Evolutionary conservation across 148 eudicot species (phyloP), one percentile per base, ranked within the genome.

Genomic region (Fagopyrum esculentum): DNA sequence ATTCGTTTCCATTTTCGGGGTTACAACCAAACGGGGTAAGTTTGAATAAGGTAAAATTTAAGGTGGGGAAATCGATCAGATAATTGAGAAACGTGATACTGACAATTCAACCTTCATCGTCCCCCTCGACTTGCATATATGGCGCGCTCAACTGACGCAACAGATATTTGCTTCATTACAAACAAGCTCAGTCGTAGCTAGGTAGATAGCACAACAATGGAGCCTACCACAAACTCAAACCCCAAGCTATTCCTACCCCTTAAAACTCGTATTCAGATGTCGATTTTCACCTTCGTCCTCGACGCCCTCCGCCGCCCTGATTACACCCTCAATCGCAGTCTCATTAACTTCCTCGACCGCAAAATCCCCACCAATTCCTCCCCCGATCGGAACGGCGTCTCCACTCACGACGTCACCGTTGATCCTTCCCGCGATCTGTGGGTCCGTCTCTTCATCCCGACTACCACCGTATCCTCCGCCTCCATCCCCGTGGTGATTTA

Each of bases 371-470:
- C 81, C 45, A 43, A 46, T 47, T 29, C 81, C 73, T 51, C 74
- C 48, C 81, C 74, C 26, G 16, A 16, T 15, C 46, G 46, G 63
- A 17, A 79, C 61, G 76, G 79, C 70, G 74, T 76, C 55, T 45
- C 50, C 48, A 43, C 82, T 56, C 17, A 22, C 69, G 79, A 77
- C 46, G 19, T 77, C 75, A 71, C 69, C 19, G 40, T 77, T 19
- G 75, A 77, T 45, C 7, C 75, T 55, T 6, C 69, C 55, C 75
- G 79, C 69, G 46, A 71, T 69, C 79, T 77, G 51, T 70, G 74
- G 69, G 22, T 69, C 69, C 74, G 79, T 45, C 63, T 77, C 79
- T 77, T 45, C 79, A 5, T 57, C 11, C 79, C 75, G 9, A 5
- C 54, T 3, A 1, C 75, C 9, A 13, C 74, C 49, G 40, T 19